Conservation (phyloP, 2,329 filamentous ascomycete genomes). For the Microdochium paspali region DNA sequence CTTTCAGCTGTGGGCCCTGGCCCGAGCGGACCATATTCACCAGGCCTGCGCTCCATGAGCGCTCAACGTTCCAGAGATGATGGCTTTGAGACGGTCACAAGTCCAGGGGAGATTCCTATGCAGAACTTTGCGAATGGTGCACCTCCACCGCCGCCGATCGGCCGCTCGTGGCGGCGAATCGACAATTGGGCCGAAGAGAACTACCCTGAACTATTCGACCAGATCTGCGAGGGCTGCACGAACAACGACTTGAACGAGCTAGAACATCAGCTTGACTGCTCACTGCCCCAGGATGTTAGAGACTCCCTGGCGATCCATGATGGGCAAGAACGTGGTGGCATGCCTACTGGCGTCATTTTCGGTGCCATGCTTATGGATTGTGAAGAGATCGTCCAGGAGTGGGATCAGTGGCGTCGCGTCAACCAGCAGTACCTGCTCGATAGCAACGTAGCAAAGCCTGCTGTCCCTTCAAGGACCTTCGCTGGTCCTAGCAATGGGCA, state of each 20-base stretch:
- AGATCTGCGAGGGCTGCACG: conserved; percentile 85
- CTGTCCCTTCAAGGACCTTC: conserved; percentile 61
- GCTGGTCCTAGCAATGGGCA: conserved; percentile 24
- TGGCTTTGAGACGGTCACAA: conserved; percentile 60
- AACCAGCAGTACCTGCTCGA: conserved; percentile 78
- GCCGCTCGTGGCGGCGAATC: conserved; percentile 89
- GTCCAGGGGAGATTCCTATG: conserved; percentile 83
- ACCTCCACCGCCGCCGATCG: conserved; percentile 78
- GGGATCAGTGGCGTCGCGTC: conserved; percentile 91
- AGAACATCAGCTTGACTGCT: conserved; percentile 91
- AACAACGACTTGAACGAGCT: conserved; percentile 93
- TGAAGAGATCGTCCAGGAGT: conserved; percentile 96
- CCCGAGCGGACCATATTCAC: conserved; percentile 70
- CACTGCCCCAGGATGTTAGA: conserved; percentile 83
- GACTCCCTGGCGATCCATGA: conserved; percentile 89
- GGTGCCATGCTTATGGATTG: conserved; percentile 93
- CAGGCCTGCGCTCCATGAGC: conserved; percentile 73
- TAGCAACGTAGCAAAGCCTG: conserved; percentile 46
- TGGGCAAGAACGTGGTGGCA: conserved; percentile 90
- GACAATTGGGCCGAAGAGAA: conserved; percentile 91
- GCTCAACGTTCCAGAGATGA: conserved; percentile 56
- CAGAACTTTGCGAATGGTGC: conserved; percentile 89
- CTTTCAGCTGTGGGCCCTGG: conserved; percentile 42
- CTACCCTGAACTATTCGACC: conserved; percentile 89
- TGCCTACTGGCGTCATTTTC: conserved; percentile 87